Base-by-base conservation (phyloP, 2,329 filamentous ascomycete genomes). In the Tolypocladium album region DNA sequence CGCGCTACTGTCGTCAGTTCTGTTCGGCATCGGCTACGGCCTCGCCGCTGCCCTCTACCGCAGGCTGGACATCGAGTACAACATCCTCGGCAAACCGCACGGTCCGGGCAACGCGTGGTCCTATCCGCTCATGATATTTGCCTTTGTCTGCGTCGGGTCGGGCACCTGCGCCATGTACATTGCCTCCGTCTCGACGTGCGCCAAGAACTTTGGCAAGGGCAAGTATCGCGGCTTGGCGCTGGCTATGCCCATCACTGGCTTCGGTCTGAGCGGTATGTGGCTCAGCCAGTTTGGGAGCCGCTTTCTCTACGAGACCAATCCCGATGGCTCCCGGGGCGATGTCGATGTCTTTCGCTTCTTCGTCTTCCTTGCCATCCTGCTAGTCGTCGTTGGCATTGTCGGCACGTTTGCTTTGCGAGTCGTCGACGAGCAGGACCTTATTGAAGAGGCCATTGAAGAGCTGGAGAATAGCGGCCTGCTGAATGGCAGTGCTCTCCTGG, bases 211-310 rank as follows among this genome's bases (percentile, higher is more conserved):
- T 75, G 92, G 92, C 56, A 86, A 88, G 62, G 91, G 92, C 4
- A 89, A 88, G 69, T 88, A 95, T 69, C 88, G 93, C 68, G 94
- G 94, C 0, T 77, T 99, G 57, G 93, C 95, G 62, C 80, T 99
- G 59, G 92, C 93, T 1, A 81, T 90, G 61, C 94, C 94, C 1
- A 97, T 97, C 71, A 91, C 94, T 0, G 88, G 90, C 8, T 96
- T 97, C 71, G 94, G 94, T 0, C 74, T 99, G 60, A 96, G 92
- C 69, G 92, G 92, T 56, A 93, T 99, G 88, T 96, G 94, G 89
- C 82, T 94, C 75, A 95, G 91, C 67, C 93, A 97, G 76, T 77
- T 96, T 31, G 93, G 88, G 38, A 93, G 86, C 66, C 84, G 86
- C 58, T 70, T 96, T 58, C 82, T 97, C 47, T 90, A 85, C 71